Evolutionary conservation across 768 basidiomycete species (phyloP).

Genomic region (Hygrocybe punicea): DNA sequence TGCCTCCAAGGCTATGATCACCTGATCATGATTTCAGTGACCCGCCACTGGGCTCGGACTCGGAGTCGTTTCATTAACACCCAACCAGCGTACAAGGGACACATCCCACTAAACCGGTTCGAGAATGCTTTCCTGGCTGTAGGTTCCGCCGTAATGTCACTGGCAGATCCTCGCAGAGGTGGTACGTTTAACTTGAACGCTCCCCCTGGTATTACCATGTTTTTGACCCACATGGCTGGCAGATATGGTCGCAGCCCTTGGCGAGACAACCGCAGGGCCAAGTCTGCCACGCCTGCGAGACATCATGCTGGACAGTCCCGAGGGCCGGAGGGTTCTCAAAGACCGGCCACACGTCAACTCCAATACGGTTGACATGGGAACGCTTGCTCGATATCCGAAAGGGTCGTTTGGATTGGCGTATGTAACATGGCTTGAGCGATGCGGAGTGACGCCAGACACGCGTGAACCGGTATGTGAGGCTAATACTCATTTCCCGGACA

Average conservation of each 20-base stretch:
- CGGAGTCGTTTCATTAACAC: not conserved
- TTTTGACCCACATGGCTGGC: not conserved
- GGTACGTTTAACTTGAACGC: constrained; percentile 63
- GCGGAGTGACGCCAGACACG: constrained; percentile 90
- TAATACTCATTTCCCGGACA: not conserved
- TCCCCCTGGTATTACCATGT: not conserved
- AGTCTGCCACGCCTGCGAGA: constrained; percentile 74
- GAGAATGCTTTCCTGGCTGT: constrained; percentile 83
- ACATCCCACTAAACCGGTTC: constrained; percentile 76
- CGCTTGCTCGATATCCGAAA: constrained; percentile 62
- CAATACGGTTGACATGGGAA: constrained; percentile 66
- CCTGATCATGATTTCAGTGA: no score
- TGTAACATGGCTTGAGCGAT: constrained; percentile 82
- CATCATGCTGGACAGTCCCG: constrained; percentile 69
- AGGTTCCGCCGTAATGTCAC: constrained; percentile 80
- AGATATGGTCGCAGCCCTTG: constrained; percentile 96
- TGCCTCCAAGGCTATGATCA: no score
- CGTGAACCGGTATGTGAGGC: constrained; percentile 66
- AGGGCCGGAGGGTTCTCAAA: constrained; percentile 81
- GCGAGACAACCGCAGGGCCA: constrained; percentile 85
- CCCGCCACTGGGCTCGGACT: no score
- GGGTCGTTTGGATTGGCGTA: constrained; percentile 87
- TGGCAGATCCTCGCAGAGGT: constrained; percentile 77
- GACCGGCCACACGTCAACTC: constrained; percentile 82
- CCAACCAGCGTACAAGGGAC: constrained; percentile 64